Evolutionary conservation across 192 early-diverging fungal species (phyloP).

Genomic region (Pilobolus umbonatus): DNA sequence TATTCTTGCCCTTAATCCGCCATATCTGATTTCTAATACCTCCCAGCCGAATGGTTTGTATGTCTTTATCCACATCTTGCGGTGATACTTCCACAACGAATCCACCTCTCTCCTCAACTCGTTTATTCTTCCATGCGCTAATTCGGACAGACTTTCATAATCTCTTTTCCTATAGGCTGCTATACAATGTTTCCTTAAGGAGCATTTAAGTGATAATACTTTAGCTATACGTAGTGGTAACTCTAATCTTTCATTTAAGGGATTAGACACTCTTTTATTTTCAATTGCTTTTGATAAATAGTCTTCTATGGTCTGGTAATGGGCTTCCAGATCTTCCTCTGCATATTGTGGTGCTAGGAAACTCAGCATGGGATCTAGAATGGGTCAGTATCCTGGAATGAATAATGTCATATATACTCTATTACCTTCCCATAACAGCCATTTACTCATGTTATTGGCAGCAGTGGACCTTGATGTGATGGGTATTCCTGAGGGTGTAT

Average conservation of each 20-base stretch:
- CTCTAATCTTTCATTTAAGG: constrained; percentile 63
- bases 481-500: constrained; percentile 41
- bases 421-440: constrained; percentile 79
- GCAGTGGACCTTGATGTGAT: constrained; percentile 50
- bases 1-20: constrained; percentile 61
- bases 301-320: constrained; percentile 55
- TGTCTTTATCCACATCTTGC: constrained; percentile 69
- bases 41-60: constrained; percentile 89
- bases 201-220: constrained; percentile 65
- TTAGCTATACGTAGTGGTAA: constrained; percentile 65
- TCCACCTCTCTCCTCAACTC: constrained; percentile 60
- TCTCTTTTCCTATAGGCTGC: constrained; percentile 53
- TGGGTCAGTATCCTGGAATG: neutral
- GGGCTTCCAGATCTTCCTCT: constrained; percentile 57
- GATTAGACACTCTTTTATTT: constrained; percentile 41
- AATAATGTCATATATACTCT: neutral
- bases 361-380: constrained; percentile 59
- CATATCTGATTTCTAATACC: constrained; percentile 78
- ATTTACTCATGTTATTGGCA: constrained; percentile 76
- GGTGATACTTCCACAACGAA: constrained; percentile 76
- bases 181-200: constrained; percentile 59
- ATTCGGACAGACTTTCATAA: constrained; percentile 48
- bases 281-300: constrained; percentile 48
- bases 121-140: constrained; percentile 50
- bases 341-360: constrained; percentile 80